Base-by-base conservation (phyloP, 2,329 filamentous ascomycete genomes). In the Venturiaceae sp. region DNA sequence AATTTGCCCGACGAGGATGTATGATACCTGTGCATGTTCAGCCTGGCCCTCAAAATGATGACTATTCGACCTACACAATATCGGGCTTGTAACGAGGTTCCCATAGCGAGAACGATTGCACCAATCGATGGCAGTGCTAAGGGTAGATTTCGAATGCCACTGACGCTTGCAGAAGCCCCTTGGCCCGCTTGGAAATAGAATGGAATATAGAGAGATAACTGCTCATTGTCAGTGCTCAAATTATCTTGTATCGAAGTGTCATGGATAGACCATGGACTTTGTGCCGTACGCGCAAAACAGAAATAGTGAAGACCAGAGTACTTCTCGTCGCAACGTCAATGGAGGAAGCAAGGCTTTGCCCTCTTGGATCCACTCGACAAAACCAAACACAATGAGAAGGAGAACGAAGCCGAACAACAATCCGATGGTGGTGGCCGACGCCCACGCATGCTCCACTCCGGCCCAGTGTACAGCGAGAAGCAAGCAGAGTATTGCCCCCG, bases 131-230 rank as follows among this genome's bases (percentile, higher is more conserved):
- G 33, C 11, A 60, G 53, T 3, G 57, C 61, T 3, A 61, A 36
- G 5, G 63, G 60, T 3, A 67, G 62, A 3, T 62, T 46, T 16
- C 44, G 58, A 19, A 65, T 36, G 5, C 63, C 65, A 7, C 60
- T 60, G 7, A 58, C 36, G 9, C 62, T 57, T 3, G 64, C 62
- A 7, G 55, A 55, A 3, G 56, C 61, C 2, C 59, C 60, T 11
- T 62, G 58, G 32, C 62, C 61, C 1, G 39, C 32, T 60, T 67
- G 66, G 50, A 66, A 67, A 56, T 66, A 67, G 21, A 66, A 55
- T 5, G 88, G 87, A 32, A 90, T 74, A 65, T 87, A 91, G 70
- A 88, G 90, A 54, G 83, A 80, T 11, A 53, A 26, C 50, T 53
- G 13, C 13, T 16, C 5, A 1, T 77, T 77, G 23, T 47, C 0